Base-by-base conservation (phyloP, 495 filamentous ascomycete genomes). In the Podospora sp. region DNA sequence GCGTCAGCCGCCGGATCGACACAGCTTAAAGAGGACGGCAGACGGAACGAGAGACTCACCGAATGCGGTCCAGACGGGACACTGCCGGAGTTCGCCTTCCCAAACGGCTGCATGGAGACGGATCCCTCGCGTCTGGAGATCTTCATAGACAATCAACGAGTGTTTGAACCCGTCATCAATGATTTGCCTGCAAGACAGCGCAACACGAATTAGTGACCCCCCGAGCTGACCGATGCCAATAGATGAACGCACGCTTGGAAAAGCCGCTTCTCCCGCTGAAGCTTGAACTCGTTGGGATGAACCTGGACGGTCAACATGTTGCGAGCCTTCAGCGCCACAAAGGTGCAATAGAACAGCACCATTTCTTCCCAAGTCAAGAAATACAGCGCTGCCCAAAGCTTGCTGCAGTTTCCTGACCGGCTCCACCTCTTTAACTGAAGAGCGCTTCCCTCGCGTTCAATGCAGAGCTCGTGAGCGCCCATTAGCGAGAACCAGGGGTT, bases 31-130 rank as follows among this genome's bases (percentile, higher is more conserved):
- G 20, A 58, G 26, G 25, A 35, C 25, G 21, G 16, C 14, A 22
- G 25, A 52, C 24, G 21, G 21, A 33, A 40, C 11, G 40, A 36
- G 49, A 60, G 29, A 46, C 78, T 18, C 78, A 87, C 84, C 75
- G 69, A 92, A 93, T 0, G 90, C 90, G 5, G 89, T 92, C 91
- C 91, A 93, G 22, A 92, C 85, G 0, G 91, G 91, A 62, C 83
- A 85, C 35, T 75, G 78, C 52, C 74, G 72, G 9, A 85, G 69
- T 60, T 82, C 80, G 6, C 85, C 85, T 50, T 81, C 80, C 75
- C 78, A 81, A 1, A 84, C 80, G 0, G 81, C 78, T 57, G 83
- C 84, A 29, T 85, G 82, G 6, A 87, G 75, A 20, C 85, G 80
- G 12, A 92, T 78, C 16, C 88, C 87, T 1, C 85, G 81, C 4